These are phyloP conservation scores for Trametes villosa DNA, from an alignment of 768 basidiomycete species.

Conservation along the genomic window DNA sequence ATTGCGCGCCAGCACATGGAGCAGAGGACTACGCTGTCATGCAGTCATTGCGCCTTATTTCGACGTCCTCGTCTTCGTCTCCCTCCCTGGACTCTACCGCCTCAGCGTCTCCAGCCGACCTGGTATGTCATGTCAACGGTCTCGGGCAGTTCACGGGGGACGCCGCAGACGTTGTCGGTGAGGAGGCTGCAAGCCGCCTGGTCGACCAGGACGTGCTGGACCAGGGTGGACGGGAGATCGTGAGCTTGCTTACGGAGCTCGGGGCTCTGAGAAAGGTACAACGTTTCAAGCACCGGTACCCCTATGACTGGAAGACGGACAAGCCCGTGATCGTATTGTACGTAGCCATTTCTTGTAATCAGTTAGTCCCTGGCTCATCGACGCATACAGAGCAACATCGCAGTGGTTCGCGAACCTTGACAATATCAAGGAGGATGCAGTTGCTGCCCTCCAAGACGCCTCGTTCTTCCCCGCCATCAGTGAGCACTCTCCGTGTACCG, in stretches of 20 bases:
- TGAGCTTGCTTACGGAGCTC: slow-evolving; percentile 61
- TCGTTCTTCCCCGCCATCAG: slow-evolving; percentile 77
- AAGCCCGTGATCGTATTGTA: slow-evolving; percentile 91
- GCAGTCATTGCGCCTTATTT: slow-evolving; percentile 56
- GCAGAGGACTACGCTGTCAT: slow-evolving; percentile 88
- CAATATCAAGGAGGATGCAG: slow-evolving; percentile 75
- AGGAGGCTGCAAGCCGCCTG: slow-evolving; percentile 48
- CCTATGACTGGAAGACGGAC: slow-evolving; percentile 96
- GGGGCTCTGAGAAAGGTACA: slow-evolving; percentile 66
- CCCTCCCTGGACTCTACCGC: neutral
- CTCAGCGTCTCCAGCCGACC: slow-evolving; percentile 36
- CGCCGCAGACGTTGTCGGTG: slow-evolving; percentile 62
- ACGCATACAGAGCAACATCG: slow-evolving; percentile 73
- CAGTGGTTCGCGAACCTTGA: slow-evolving; percentile 98
- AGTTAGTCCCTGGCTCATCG: neutral
- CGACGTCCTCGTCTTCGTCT: slow-evolving; percentile 20
- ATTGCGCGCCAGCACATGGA: slow-evolving; percentile 94
- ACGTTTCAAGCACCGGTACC: slow-evolving; percentile 84
- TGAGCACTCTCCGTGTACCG: slow-evolving; percentile 39
- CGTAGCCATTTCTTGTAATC: slow-evolving; percentile 31
- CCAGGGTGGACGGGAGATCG: slow-evolving; percentile 70
- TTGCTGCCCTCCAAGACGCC: slow-evolving; percentile 70
- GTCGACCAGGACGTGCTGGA: slow-evolving; percentile 73
- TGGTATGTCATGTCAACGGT: slow-evolving; percentile 83
- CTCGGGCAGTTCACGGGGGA: slow-evolving; percentile 71